Evolutionary conservation across 371 early-diverging fungal genomes (phyloP), one percentile per base, ranked within the genome.

Genomic region (Phascolomyces articulosus): DNA sequence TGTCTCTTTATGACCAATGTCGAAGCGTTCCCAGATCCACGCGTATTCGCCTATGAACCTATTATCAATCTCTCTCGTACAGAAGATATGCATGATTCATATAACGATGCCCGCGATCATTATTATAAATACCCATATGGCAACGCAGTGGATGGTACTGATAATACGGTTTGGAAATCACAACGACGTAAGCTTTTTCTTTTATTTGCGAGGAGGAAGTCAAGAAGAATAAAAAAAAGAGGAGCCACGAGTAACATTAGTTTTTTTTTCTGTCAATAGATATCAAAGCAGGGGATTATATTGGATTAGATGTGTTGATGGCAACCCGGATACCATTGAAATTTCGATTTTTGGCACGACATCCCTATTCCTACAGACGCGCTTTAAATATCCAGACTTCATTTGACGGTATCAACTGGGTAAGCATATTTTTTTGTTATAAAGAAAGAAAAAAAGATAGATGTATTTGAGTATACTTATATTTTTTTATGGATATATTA

Each of bases 291-390:
- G 87, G 84, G 8, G 89, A 89, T 53, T 89, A 83, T 61, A 83
- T 89, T 68, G 87, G 89, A 10, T 62, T 89, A 26, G 89, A 89
- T 69, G 65, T 89, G 66, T 47, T 89, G 31, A 72, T 85, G 60
- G 75, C 79, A 13, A 84, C 87, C 69, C 79, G 79, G 34, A 81
- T 75, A 15, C 77, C 78, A 4, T 58, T 85, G 3, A 73, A 68
- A 26, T 85, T 75, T 58, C 75, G 80, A 18, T 65, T 85, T 44
- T 59, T 85, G 23, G 71, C 74, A 4, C 68, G 63, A 31, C 81
- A 80, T 55, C 74, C 79, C 15, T 70, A 70, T 48, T 40, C 41
- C 3, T 85, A 82, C 55, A 69, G 68, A 49, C 67, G 58, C 8
- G 57, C 62, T 0, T 31, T 79, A 13, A 64, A 44, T 18, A 49